Evolutionary conservation across 768 basidiomycete species (phyloP), one percentile per base, ranked within the genome.

Genomic region (Lyophyllum decastes): DNA sequence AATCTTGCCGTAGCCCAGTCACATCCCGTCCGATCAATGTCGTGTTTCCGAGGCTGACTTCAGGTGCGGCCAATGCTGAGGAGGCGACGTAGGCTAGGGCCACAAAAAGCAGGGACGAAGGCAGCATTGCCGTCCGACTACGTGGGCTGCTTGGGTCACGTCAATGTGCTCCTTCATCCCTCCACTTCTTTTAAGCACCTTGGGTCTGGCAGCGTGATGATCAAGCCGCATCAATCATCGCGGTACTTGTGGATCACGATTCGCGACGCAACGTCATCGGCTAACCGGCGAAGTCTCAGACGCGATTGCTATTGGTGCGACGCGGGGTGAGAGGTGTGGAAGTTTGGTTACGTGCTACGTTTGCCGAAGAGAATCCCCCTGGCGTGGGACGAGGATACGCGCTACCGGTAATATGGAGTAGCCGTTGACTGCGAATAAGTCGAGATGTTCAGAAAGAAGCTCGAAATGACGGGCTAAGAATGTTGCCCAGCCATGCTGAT

Each of bases 31-130:
- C 81, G 16, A 70, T 56, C 40, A 81, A 51, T 0, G 73, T 75
- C 0, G 79, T 78, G 7, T 61, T 59, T 8, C 78, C 78, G 10
- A 81, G 57, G 21, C 70, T 68, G 33, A 81, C 72, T 50, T 76
- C 61, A 8, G 78, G 76, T 11, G 69, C 67, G 17, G 68, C 70
- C 1, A 57, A 24, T 26, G 41, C 41, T 19, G 52, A 25, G 21
- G 57, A 57, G 10, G 48, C 44, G 1, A 59, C 16, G 14, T 53
- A 58, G 16, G 35, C 34, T 6, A 47, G 38, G 21, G 57, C 35
- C 4, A 61, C 30, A 25, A 57, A 30, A 2, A 58, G 43, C 14
- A 57, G 21, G 6, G 51, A 48, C n/a, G 49, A 35, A 45, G 56
- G 46, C 21, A 63, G 14, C 60, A 60, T 57, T 17, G 44, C 52